Evolutionary conservation across 1,284 basidiomycete species (phyloP).

Genomic region (Pseudozyma sp.): DNA sequence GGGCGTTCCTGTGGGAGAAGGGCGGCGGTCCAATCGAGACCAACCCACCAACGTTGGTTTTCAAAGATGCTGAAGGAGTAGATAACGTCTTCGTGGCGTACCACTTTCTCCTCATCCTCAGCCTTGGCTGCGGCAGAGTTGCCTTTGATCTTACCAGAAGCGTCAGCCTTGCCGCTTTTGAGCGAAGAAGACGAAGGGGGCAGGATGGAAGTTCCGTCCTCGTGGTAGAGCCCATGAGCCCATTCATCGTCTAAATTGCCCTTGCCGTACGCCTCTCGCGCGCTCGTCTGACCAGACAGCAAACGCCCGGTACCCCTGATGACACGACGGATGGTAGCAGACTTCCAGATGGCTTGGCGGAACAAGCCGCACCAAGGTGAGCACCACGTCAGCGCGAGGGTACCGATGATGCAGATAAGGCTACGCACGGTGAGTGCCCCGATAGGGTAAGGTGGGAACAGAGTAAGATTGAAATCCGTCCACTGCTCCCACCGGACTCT

Average conservation of each 20-base stretch:
- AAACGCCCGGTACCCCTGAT: constrained; percentile 46
- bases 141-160: background rate
- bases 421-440: constrained; percentile 61
- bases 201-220: constrained; percentile 18
- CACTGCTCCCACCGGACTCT: constrained; percentile 29
- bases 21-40: constrained; percentile 86
- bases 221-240: constrained; percentile 26
- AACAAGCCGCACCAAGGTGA: constrained; percentile 66
- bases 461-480: constrained; percentile 41
- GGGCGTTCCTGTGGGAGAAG: constrained; percentile 89
- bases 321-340: constrained; percentile 55
- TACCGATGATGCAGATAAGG: constrained; percentile 59
- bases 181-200: background rate
- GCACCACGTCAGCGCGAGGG: constrained; percentile 64
- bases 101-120: constrained; percentile 34
- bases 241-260: constrained; percentile 50
- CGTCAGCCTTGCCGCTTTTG: background rate
- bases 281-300: constrained; percentile 43
- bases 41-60: constrained; percentile 88
- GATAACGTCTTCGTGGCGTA: constrained; percentile 60
- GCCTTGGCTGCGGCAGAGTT: background rate
- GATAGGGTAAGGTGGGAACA: constrained; percentile 65
- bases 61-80: constrained; percentile 76
- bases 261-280: constrained; percentile 36
- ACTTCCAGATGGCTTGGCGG: constrained; percentile 65